Evolutionary conservation across 1,284 basidiomycete genomes (phyloP).

Genomic region (Fomes fomentarius): DNA sequence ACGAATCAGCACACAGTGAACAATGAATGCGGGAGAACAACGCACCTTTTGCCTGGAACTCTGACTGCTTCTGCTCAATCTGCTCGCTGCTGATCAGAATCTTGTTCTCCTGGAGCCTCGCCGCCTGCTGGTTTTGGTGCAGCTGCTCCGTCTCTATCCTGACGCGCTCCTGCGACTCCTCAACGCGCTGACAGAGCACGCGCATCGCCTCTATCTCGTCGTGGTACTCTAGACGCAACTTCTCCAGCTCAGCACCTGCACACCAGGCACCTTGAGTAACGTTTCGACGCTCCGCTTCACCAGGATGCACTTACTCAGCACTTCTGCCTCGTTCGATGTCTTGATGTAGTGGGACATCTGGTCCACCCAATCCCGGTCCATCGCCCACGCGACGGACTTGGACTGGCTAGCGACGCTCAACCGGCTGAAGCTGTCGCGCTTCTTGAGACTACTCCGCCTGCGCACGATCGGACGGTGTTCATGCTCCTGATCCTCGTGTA

Average conservation of each 20-base stretch:
- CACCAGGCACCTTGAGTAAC: not conserved
- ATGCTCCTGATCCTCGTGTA: constrained; percentile 29
- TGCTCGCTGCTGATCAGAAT: constrained; percentile 54
- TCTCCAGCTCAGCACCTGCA: constrained; percentile 57
- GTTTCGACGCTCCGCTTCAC: not conserved
- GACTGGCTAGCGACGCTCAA: constrained; percentile 55
- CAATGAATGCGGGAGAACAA: not conserved
- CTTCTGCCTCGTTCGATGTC: constrained; percentile 55
- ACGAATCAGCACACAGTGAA: not conserved
- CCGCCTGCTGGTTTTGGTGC: constrained; percentile 49
- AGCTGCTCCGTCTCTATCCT: constrained; percentile 60
- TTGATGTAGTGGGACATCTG: constrained; percentile 59
- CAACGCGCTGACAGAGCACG: constrained; percentile 55
- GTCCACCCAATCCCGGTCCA: constrained; percentile 59
- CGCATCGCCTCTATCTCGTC: constrained; percentile 63
- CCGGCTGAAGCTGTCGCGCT: constrained; percentile 44
- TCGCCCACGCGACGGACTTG: constrained; percentile 78
- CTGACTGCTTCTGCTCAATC: constrained; percentile 57
- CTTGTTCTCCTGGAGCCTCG: constrained; percentile 55
- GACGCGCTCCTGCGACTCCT: constrained; percentile 54
- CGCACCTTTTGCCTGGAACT: constrained; percentile 61
- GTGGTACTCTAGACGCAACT: constrained; percentile 55
- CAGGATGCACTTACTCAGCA: constrained; percentile 47
- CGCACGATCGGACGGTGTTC: constrained; percentile 42
- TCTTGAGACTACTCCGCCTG: constrained; percentile 65